A percentile compares a stretch with the other conserved stretches of the same genome.
Conservation (phyloP, 768 basidiomycete species). For the Pleurotus citrinopileatus region DNA sequence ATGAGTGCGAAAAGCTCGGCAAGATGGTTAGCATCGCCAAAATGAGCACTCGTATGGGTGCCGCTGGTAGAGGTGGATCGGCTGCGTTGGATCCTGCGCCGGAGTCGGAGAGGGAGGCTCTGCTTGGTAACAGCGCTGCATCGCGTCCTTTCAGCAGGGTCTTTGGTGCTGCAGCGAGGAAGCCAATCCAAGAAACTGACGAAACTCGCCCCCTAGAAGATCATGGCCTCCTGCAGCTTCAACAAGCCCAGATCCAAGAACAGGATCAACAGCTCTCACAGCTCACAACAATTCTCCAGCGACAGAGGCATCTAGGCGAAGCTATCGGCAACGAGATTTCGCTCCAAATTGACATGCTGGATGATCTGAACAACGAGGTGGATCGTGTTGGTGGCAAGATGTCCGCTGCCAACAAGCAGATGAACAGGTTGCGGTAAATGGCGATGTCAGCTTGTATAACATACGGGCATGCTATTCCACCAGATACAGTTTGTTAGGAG, state of each 20-base stretch:
- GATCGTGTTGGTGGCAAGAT: constrained; percentile 79
- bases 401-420: constrained; percentile 72
- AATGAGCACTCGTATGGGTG: constrained; percentile 40
- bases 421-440: constrained; percentile 69
- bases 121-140: constrained; percentile 47
- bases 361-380: constrained; percentile 73
- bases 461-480: constrained; percentile 18
- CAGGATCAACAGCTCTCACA: constrained; percentile 84
- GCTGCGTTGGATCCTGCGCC: constrained; percentile 40
- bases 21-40: constrained; percentile 81
- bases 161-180: constrained; percentile 60
- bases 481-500: no score
- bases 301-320: constrained; percentile 83
- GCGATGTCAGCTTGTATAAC: neutral
- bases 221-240: constrained; percentile 73
- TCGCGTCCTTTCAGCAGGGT: constrained; percentile 61
- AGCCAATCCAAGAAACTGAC: constrained; percentile 74
- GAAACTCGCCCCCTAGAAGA: constrained; percentile 87
- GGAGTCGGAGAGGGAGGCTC: constrained; percentile 60
- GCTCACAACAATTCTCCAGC: constrained; percentile 75
- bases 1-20: constrained; percentile 86
- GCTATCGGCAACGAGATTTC: constrained; percentile 83
- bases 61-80: constrained; percentile 18
- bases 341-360: constrained; percentile 83
- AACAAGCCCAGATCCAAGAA: constrained; percentile 74